Evolutionary conservation across 2,329 filamentous ascomycete genomes (phyloP).

Genomic region (Talaromyces sp.): DNA sequence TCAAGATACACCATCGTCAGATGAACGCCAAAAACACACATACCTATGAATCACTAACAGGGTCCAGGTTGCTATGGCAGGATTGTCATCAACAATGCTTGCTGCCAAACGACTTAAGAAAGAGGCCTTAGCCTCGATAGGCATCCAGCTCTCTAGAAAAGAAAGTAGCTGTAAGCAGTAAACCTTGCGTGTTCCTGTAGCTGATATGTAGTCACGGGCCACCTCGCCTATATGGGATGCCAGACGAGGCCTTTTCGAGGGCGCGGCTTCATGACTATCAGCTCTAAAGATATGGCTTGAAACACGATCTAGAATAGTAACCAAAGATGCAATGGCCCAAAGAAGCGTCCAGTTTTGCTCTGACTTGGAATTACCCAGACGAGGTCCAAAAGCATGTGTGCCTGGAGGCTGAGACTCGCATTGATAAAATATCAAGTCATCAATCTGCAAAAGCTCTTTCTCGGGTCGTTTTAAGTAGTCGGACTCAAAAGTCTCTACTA

Average conservation of each 20-base stretch:
- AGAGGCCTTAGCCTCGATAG: conserved; percentile 49
- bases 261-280: conserved; percentile 12
- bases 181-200: conserved; percentile 36
- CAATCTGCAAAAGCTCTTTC: conserved; percentile 68
- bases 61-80: conserved; percentile 68
- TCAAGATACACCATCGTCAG: conserved; percentile 9
- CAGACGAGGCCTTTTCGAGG: conserved; percentile 32
- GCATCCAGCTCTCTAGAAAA: conserved; percentile 45
- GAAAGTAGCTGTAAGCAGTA: conserved; percentile 52
- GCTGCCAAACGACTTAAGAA: conserved; percentile 55
- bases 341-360: conserved; percentile 37
- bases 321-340: conserved; percentile 34
- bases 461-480: conserved; percentile 73
- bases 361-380: conserved; percentile 28
- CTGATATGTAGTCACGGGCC: conserved; percentile 28
- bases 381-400: conserved; percentile 29
- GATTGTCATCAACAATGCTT: conserved; percentile 65
- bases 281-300: conserved; percentile 8
- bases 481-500: conserved; percentile 65
- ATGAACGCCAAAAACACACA: not conserved
- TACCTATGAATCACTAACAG: conserved; percentile 77
- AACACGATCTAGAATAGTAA: conserved; percentile 32
- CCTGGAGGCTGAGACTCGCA: conserved; percentile 27
- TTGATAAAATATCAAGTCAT: conserved; percentile 61
- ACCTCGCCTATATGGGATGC: conserved; percentile 32